Percentiles rank a stretch among this genome's conserved stretches.
Conservation (phyloP, 352 stramenopile species). For the Globisporangium recalcitrans region DNA sequence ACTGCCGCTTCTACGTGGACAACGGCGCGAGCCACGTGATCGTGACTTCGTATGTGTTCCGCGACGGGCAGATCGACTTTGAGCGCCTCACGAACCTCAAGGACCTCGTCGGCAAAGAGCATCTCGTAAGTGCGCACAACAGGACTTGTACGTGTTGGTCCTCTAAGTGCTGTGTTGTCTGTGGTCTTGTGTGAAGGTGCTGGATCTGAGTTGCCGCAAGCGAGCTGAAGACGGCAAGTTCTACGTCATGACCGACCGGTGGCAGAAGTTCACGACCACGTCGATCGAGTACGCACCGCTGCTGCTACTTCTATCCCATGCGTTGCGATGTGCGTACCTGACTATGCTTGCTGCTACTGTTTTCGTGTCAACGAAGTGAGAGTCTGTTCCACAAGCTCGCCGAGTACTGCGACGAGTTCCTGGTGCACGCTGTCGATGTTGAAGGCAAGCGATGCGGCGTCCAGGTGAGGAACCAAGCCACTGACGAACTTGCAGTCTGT, state of each 20-base stretch:
- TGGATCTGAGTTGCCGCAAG: conserved; percentile 95
- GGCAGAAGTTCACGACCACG: conserved; percentile 95
- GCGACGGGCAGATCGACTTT: conserved; percentile 89
- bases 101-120: conserved; percentile 69
- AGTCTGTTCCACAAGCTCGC: conserved; percentile 86
- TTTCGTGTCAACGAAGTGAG: conserved; percentile 30
- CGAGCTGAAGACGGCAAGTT: conserved; percentile 84
- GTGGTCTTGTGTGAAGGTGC: conserved; percentile 31
- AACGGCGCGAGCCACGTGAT: conserved; percentile 97
- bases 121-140: conserved; percentile 32
- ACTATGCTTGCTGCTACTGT: no score
- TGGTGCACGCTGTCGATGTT: conserved; percentile 98
- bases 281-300: conserved; percentile 60
- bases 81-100: conserved; percentile 62
- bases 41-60: conserved; percentile 97
- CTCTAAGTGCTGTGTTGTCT: background rate
- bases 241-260: conserved; percentile 96
- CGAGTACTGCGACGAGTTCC: conserved; percentile 95
- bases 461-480: conserved; percentile 44
- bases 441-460: conserved; percentile 95
- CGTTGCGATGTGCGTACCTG: background rate
- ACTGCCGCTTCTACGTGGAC: conserved; percentile 92
- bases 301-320: background rate
- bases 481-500: no score
- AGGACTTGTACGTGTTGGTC: background rate